Base-by-base conservation (phyloP, 2,329 filamentous ascomycete species). In the Fusarium guadeloupense region DNA sequence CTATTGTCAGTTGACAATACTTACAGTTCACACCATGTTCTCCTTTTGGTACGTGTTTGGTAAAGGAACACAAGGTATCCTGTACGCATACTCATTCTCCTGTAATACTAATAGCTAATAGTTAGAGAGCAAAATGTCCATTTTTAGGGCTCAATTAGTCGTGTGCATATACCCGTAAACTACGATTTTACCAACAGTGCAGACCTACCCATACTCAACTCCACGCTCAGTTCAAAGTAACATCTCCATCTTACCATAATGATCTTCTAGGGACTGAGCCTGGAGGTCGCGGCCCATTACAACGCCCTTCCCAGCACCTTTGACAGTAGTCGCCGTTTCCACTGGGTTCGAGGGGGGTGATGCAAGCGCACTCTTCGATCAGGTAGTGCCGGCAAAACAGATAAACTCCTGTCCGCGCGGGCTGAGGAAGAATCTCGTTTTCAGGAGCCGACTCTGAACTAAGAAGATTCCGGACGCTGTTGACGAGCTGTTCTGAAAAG, bases 311-410 rank as follows among this genome's bases (percentile, higher is more conserved):
- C 67, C 66, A 69, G 33, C 67, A 69, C 13, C 31, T 49, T 34
- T 62, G 54, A 17, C 67, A 69, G n/a, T 69, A 68, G 30, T 69
- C 64, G 9, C 66, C 67, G 9, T 38, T 26, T 16, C 44, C 56
- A 4, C 37, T 21, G 4, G 48, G 48, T 10, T 49, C 46, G 5
- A 69, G 43, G 5, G 49, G 40, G 5, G 50, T 59, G 21, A 46
- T 42, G 16, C 67, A 69, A 9, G 51, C 52, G 35, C 67, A 69
- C 12, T 50, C 47, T 9, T 53, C 55, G 12, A 54, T 45, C 12
- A 66, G 57, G 16, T 48, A 48, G 39, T 68, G 64, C 23, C 61
- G 64, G 21, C 67, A 69, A 23, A 62, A 68, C 6, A 66, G 9
- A 49, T 68, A 63, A 12, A 30, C 21, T 21, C 66, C 58, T 3